Evolutionary conservation across 108 stramenopile genomes (phyloP).

Genomic region (Cyclotella choctawhatcheeana): DNA sequence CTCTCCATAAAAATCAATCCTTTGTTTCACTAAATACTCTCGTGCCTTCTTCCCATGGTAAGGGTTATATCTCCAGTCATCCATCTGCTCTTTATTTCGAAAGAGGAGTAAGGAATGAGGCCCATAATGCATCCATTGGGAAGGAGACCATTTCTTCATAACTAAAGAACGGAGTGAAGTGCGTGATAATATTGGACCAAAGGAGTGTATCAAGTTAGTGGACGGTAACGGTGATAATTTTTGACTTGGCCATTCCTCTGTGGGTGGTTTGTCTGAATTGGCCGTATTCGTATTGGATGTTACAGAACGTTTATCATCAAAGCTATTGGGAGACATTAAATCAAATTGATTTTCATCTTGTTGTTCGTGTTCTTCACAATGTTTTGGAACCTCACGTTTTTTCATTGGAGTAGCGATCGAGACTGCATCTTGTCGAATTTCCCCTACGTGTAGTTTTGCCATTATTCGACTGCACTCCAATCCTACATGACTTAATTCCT

Average conservation of each 20-base stretch:
- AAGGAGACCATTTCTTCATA: slow-evolving; percentile 57
- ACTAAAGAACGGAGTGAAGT: slow-evolving; percentile 51
- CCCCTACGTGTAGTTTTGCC: slow-evolving; percentile 23
- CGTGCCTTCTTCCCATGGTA: slow-evolving; percentile 50
- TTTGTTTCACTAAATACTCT: slow-evolving; percentile 51
- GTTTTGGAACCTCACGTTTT: not conserved
- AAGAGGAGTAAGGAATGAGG: slow-evolving; percentile 39
- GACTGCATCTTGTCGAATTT: slow-evolving; percentile 1
- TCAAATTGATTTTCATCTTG: not conserved
- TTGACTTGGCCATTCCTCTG: slow-evolving; percentile 31
- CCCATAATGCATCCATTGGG: slow-evolving; percentile 50
- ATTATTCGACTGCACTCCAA: slow-evolving; percentile 28
- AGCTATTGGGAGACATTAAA: slow-evolving; percentile 3
- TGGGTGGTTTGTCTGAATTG: not conserved
- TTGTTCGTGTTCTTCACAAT: not conserved
- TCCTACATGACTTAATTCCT: slow-evolving; percentile 18
- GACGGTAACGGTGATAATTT: slow-evolving; percentile 39
- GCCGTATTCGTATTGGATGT: slow-evolving; percentile 16
- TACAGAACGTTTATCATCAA: slow-evolving; percentile 2
- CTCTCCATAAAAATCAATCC: slow-evolving; percentile 54
- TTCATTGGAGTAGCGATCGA: slow-evolving; percentile 18
- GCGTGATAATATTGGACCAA: slow-evolving; percentile 50
- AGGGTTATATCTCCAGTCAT: slow-evolving; percentile 60
- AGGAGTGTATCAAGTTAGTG: slow-evolving; percentile 19
- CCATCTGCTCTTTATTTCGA: slow-evolving; percentile 42